These are phyloP conservation scores for Arthrobotrys sinensis DNA, from an alignment of 2,329 filamentous ascomycete species.

Conservation along the genomic window DNA sequence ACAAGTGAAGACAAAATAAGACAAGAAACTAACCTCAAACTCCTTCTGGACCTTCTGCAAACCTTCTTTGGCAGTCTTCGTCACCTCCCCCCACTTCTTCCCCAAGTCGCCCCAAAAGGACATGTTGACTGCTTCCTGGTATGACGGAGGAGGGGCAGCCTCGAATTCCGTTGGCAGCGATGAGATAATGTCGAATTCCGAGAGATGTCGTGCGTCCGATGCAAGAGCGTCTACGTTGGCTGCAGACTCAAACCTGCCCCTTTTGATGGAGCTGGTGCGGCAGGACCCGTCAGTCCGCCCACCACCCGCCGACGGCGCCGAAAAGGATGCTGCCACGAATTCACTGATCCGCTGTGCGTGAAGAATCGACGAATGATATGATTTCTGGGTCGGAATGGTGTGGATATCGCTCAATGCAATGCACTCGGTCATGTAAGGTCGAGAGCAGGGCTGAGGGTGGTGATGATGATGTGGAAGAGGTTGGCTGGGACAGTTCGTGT, in stretches of 20 bases:
- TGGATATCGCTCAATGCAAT: constrained; percentile 58
- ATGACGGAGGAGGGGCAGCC: constrained; percentile 55
- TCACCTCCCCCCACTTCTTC: constrained; percentile 57
- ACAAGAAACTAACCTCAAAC: constrained; percentile 44
- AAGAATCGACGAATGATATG: constrained; percentile 50
- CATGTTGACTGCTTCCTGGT: constrained; percentile 59
- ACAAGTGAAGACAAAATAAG: constrained; percentile 8
- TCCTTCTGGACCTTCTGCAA: constrained; percentile 50
- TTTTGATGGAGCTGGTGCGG: constrained; percentile 60
- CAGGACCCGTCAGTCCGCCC: constrained; percentile 58
- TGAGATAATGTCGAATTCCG: constrained; percentile 59
- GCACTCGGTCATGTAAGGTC: constrained; percentile 61
- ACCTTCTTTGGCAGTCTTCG: constrained; percentile 47
- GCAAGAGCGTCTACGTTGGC: constrained; percentile 47
- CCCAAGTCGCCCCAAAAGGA: constrained; percentile 55
- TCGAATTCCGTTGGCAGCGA: constrained; percentile 56
- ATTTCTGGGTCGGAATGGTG: constrained; percentile 35
- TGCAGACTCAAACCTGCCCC: constrained; percentile 60
- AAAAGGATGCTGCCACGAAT: constrained; percentile 61
- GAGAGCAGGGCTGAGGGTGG: constrained; percentile 43
- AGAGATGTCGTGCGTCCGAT: constrained; percentile 59
- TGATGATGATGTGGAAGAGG: constrained; percentile 45
- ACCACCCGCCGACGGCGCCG: constrained; percentile 57
- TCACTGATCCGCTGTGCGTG: constrained; percentile 37
- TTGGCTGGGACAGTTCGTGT: constrained; percentile 39